Evolutionary conservation across 148 eudicot genomes (phyloP).

Genomic region (Camellia granthamiana): DNA sequence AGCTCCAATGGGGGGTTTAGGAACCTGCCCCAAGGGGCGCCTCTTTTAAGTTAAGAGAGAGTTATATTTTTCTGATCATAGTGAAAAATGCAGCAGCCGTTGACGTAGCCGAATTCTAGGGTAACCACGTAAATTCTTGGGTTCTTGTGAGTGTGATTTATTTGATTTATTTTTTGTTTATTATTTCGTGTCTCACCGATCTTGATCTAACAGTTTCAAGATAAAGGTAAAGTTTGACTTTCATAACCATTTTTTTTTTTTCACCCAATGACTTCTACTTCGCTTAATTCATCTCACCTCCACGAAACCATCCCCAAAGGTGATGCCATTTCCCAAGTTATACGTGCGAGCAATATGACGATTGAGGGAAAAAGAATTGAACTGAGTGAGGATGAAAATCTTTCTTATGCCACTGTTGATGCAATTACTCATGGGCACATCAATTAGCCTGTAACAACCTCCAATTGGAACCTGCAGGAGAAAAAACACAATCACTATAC

Average conservation of each 20-base stretch:
- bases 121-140: too few relatives aligned
- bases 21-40: too few relatives aligned
- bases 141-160: too few relatives aligned
- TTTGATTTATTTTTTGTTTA: too few relatives aligned
- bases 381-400: conserved; percentile 91
- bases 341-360: conserved; percentile 82
- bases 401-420: conserved; percentile 88
- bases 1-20: too few relatives aligned
- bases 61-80: too few relatives aligned
- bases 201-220: too few relatives aligned
- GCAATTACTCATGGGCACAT: conserved; percentile 98
- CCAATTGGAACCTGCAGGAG: conserved; percentile 81
- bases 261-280: neutral
- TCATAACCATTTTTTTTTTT: conserved; percentile 1
- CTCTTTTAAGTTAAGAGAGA: too few relatives aligned
- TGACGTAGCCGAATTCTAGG: too few relatives aligned
- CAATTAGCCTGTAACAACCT: conserved; percentile 92
- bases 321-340: conserved; percentile 83
- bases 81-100: too few relatives aligned
- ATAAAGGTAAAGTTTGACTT: too few relatives aligned
- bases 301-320: conserved; percentile 88
- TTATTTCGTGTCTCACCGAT: too few relatives aligned
- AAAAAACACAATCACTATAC: neutral
- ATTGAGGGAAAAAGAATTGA: conserved; percentile 90
- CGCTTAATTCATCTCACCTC: conserved; percentile 51